Evolutionary conservation across 148 eudicot genomes (phyloP).

Genomic region (Nepenthes mirabilis): DNA sequence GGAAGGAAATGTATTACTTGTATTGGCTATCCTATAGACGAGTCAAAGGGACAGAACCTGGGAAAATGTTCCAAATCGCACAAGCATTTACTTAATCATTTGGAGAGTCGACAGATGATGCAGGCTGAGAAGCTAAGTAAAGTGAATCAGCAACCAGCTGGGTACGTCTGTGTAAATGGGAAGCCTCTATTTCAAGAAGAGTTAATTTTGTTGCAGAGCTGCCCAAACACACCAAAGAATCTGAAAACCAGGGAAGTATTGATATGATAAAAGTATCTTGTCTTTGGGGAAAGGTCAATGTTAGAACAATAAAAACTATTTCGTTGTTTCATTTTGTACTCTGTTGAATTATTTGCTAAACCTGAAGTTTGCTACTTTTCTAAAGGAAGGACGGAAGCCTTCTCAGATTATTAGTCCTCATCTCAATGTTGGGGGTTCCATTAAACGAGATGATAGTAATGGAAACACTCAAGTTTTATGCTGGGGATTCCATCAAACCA

Average conservation of each 20-base stretch:
- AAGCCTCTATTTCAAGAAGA: slow-evolving; percentile 82
- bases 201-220: slow-evolving; percentile 56
- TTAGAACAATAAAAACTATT: background rate
- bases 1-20: slow-evolving; percentile 95
- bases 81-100: slow-evolving; percentile 73
- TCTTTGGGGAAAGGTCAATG: slow-evolving; percentile 97
- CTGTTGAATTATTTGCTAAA: slow-evolving; percentile 4
- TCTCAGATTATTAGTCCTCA: slow-evolving; percentile 77
- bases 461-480: too few relatives aligned
- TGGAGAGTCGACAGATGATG: slow-evolving; percentile 85
- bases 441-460: too few relatives aligned
- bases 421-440: slow-evolving; percentile 33
- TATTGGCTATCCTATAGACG: slow-evolving; percentile 78
- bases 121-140: slow-evolving; percentile 87
- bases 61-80: slow-evolving; percentile 90
- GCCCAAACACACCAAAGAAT: slow-evolving; percentile 80
- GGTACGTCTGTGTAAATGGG: slow-evolving; percentile 72
- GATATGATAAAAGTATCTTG: slow-evolving; percentile 99
- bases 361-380: slow-evolving; percentile 11
- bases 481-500: slow-evolving; percentile 65
- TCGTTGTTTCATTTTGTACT: slow-evolving; percentile 4
- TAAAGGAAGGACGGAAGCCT: slow-evolving; percentile 92
- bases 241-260: slow-evolving; percentile 81
- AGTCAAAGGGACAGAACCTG: slow-evolving; percentile 65
- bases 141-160: slow-evolving; percentile 84